Conservation (phyloP, 352 stramenopile genomes). For the Pythium guiyangense region DNA sequence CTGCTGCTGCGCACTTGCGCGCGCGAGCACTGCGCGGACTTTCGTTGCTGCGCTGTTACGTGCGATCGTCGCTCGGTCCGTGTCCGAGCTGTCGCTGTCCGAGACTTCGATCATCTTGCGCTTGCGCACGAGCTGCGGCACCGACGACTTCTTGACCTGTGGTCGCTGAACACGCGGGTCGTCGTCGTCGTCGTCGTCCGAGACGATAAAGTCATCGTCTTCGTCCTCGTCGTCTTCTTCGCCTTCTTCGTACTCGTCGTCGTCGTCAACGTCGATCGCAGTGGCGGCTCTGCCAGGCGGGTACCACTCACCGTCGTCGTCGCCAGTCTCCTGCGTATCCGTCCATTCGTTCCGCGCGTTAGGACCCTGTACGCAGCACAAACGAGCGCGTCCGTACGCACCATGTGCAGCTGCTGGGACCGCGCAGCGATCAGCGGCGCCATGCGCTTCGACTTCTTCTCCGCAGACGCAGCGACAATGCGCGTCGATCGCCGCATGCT, state of each 20-base stretch:
- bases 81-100: constrained; percentile 48
- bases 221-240: constrained; percentile 25
- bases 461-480: constrained; percentile 37
- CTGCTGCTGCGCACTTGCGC: not conserved
- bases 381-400: constrained; percentile 1
- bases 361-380: not conserved
- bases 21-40: constrained; percentile 9
- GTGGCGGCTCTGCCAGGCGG: constrained; percentile 31
- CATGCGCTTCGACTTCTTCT: constrained; percentile 51
- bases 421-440: constrained; percentile 45
- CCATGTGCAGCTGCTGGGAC: constrained; percentile 21
- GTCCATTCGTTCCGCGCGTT: not conserved
- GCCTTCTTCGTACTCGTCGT: constrained; percentile 28
- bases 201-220: constrained; percentile 25
- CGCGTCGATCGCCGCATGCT: constrained; percentile 64
- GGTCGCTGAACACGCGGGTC: constrained; percentile 14
- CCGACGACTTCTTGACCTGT: not conserved
- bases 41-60: constrained; percentile 1
- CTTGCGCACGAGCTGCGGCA: constrained; percentile 22
- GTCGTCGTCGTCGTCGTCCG: constrained; percentile 23
- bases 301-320: constrained; percentile 43
- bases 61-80: constrained; percentile 17
- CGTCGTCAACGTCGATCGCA: constrained; percentile 16
- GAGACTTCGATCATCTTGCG: constrained; percentile 36
- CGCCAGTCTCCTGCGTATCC: constrained; percentile 8